These are phyloP conservation scores for Apocynum venetum DNA, from an alignment of 257 asterid genomes.

Conservation along the genomic window DNA sequence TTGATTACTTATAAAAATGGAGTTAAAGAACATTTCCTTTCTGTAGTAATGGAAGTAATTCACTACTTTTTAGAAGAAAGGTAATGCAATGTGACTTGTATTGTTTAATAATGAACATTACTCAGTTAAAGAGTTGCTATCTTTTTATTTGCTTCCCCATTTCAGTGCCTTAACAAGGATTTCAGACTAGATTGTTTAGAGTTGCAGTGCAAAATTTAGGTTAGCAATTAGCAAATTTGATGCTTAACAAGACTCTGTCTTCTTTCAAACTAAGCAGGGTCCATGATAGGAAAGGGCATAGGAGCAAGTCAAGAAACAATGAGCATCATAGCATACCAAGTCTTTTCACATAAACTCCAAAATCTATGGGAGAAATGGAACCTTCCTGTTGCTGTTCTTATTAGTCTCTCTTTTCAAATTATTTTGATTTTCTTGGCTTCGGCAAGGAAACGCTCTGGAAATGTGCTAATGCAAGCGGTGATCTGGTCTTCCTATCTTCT, in stretches of 20 bases:
- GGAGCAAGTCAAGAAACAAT: background rate
- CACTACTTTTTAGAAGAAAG: too few relatives aligned
- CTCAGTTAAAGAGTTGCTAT: too few relatives aligned
- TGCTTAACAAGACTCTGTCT: background rate
- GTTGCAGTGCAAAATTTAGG: too few relatives aligned
- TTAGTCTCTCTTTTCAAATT: conserved; percentile 20
- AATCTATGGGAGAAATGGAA: conserved; percentile 23
- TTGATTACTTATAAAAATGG: too few relatives aligned
- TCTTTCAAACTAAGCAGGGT: background rate
- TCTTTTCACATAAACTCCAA: background rate
- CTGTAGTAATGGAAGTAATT: too few relatives aligned
- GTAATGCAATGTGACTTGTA: too few relatives aligned
- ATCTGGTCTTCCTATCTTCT: conserved; percentile 27
- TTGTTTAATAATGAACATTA: too few relatives aligned
- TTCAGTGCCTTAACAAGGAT: too few relatives aligned
- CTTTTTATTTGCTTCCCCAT: too few relatives aligned
- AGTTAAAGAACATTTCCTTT: too few relatives aligned
- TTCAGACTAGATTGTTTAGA: too few relatives aligned
- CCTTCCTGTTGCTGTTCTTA: conserved; percentile 21
- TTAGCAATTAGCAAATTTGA: too few relatives aligned
- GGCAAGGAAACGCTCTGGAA: conserved; percentile 8
- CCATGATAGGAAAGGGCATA: background rate
- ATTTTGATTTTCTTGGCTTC: conserved; percentile 10
- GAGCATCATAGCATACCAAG: background rate
- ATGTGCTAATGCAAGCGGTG: fast-evolving